These are phyloP conservation scores for Auxenochlorella pyrenoidosa DNA, from an alignment of 139 green algal species.

Conservation along the genomic window DNA sequence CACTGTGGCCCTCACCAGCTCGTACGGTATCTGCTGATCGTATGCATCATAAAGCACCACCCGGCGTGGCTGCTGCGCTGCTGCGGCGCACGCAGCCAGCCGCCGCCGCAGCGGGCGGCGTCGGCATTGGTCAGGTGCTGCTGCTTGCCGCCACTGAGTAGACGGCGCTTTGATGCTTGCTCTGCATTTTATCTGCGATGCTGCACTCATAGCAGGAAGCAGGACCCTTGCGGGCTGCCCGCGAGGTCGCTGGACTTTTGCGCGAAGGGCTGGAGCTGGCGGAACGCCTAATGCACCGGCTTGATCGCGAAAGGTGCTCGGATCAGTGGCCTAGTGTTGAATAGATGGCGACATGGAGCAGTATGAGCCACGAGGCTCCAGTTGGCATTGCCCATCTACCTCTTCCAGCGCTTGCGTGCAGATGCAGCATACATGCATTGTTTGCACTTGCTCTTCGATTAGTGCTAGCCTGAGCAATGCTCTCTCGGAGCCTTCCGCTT, in stretches of 20 bases:
- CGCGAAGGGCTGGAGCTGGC: too few species aligned
- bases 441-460: neutral
- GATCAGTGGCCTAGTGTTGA: too few species aligned
- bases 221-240: too few species aligned
- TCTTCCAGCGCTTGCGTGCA: too few species aligned
- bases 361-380: too few species aligned
- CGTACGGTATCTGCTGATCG: slow-evolving; percentile 35
- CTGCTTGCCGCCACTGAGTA: neutral
- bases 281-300: too few species aligned
- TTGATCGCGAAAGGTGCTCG: too few species aligned
- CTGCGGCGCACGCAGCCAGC: neutral
- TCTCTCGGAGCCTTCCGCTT: neutral
- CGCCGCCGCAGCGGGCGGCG: neutral
- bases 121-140: neutral
- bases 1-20: slow-evolving; percentile 20
- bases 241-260: too few species aligned
- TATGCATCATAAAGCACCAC: slow-evolving; percentile 34
- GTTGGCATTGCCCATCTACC: too few species aligned
- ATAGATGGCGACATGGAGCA: too few species aligned
- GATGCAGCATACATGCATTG: neutral
- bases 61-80: neutral
- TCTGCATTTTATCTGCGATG: neutral
- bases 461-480: neutral
- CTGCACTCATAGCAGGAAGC: neutral
- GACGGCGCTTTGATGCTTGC: neutral